Evolutionary conservation across 805 yeast species (phyloP).

Genomic region (Myxozyma kluyveri): DNA sequence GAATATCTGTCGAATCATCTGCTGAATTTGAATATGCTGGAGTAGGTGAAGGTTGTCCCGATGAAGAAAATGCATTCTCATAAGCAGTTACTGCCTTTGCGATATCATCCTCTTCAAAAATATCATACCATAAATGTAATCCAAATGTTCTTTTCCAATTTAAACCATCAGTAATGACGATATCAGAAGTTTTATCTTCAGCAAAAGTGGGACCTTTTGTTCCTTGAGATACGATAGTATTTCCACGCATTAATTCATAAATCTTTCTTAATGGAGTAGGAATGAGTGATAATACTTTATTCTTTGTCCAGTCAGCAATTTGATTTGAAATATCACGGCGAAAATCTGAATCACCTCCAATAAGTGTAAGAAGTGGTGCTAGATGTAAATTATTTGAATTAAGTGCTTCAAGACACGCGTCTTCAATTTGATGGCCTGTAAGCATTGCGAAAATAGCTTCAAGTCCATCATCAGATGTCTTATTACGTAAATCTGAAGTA

Average conservation of each 20-base stretch:
- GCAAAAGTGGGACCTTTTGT: conserved; percentile 8
- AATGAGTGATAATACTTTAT: conserved; percentile 44
- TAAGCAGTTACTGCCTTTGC: conserved; percentile 30
- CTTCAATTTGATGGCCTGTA: conserved; percentile 53
- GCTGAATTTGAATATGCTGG: conserved; percentile 7
- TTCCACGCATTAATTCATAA: conserved; percentile 57
- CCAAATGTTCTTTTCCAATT: conserved; percentile 68
- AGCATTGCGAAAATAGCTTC: conserved; percentile 39
- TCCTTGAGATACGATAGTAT: conserved; percentile 37
- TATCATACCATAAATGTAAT: conserved; percentile 57
- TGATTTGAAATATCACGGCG: conserved; percentile 57
- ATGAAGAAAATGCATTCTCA: conserved; percentile 23
- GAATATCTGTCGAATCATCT: conserved; percentile 9
- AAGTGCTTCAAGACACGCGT: conserved; percentile 63
- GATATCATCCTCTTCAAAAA: conserved; percentile 22
- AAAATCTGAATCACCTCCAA: conserved; percentile 70
- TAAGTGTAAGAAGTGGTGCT: conserved; percentile 62
- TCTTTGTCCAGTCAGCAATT: conserved; percentile 60
- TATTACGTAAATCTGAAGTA: conserved; percentile 34
- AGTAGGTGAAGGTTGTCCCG: conserved; percentile 1
- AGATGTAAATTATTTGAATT: conserved; percentile 65
- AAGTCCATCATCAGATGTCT: conserved; percentile 21
- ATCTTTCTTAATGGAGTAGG: conserved; percentile 58
- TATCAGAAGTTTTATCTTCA: conserved; percentile 25
- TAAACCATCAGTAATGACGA: conserved; percentile 42